Base-by-base conservation (phyloP, 2,329 filamentous ascomycete genomes). In the Calonectria crousiana region DNA sequence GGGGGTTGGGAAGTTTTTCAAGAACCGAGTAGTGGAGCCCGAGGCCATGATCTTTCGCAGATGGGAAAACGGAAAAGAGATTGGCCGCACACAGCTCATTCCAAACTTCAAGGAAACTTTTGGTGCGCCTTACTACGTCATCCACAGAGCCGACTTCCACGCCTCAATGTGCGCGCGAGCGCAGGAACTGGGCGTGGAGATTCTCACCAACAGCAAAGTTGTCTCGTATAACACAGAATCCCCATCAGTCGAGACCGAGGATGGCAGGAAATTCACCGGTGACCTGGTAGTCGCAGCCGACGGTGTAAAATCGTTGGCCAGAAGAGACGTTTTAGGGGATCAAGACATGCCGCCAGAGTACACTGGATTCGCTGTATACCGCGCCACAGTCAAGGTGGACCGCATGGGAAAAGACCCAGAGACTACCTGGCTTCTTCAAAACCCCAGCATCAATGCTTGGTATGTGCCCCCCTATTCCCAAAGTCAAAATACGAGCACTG, bases 291-390 rank as follows among this genome's bases (percentile, higher is more conserved):
- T 86, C 36, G 84, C 83, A 1, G 84, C 84, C 18, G 84, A 86
- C 78, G 84, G 84, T 78, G 68, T 77, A 23, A 74, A 67, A 10
- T 71, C 49, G 20, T 34, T 74, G n/a, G 76, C 72, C 13, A 66
- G 76, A 3, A 36, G 44, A 11, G 36, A 26, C 0, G 71, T 75
- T 32, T 28, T 65, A 1, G 60, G 53, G 0, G 56, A 67, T 0
- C 36, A 18, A 30, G 62, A 68, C 32, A 56, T 26, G 30, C 41
- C 49, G 9, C 44, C 78, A 4, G 74, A 65, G 10, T 73, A 56
- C 23, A 85, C 86, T 0, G 85, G 84, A 0, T 87, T 86, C 69
- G 84, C 86, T 5, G 86, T 84, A 0, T 88, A 88, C 69, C 79
- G 87, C 5, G 85, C 86, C 0, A 85, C 83, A 0, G 84, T 88